Percentiles rank a stretch among this genome's conserved stretches.
Conservation (phyloP, 2,329 filamentous ascomycete species). For the Tolypocladium tropicale region DNA sequence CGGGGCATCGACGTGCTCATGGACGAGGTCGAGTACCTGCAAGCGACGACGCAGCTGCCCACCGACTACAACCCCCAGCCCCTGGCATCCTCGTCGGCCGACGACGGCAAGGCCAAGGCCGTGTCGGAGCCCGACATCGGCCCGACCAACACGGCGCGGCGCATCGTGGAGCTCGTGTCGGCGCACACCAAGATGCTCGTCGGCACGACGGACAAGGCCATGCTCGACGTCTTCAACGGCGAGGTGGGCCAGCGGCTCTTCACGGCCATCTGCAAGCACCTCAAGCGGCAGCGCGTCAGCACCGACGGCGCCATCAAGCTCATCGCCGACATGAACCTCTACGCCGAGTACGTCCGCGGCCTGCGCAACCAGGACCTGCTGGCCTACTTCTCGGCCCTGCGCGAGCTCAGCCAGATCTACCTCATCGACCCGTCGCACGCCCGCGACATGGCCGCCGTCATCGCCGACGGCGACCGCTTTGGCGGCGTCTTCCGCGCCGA, state of each 20-base stretch:
- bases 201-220: conserved; percentile 93
- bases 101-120: conserved; percentile 17
- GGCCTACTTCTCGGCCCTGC: conserved; percentile 82
- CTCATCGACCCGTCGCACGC: conserved; percentile 76
- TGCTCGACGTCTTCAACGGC: conserved; percentile 96
- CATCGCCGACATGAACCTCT: conserved; percentile 94
- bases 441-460: conserved; percentile 90
- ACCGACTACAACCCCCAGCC: conserved; percentile 78
- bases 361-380: conserved; percentile 76
- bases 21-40: conserved; percentile 94
- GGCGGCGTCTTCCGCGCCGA: conserved; percentile 88
- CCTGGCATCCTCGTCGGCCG: conserved; percentile 10
- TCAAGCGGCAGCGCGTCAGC: conserved; percentile 90
- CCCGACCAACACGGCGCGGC: conserved; percentile 67
- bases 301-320: conserved; percentile 83
- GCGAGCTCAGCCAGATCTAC: conserved; percentile 92
- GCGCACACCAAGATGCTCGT: conserved; percentile 88
- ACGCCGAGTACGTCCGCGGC: conserved; percentile 73
- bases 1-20: conserved; percentile 98
- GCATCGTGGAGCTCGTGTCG: conserved; percentile 75
- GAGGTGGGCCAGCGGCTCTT: conserved; percentile 93
- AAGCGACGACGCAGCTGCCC: conserved; percentile 74
- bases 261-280: conserved; percentile 85
- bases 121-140: conserved; percentile 39
- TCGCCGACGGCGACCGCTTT: conserved; percentile 85